Evolutionary conservation across 2,329 filamentous ascomycete genomes (phyloP), one percentile per base, ranked within the genome.

Genomic region (Penicillium sp.): DNA sequence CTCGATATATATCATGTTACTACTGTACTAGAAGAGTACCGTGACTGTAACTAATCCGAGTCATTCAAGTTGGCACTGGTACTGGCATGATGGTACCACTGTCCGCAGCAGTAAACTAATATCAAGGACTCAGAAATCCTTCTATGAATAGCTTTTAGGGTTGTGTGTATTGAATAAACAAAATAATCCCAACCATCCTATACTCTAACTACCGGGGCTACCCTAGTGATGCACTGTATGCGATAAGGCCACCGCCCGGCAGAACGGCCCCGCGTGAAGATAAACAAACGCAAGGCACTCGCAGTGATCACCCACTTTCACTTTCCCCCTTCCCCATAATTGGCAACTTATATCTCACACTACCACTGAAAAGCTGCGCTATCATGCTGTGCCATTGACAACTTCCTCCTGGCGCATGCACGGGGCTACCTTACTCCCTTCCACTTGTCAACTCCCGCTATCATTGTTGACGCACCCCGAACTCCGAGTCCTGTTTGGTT

Each of bases 231-330:
- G n/a, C n/a, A n/a, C n/a, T n/a, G n/a, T n/a, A n/a, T n/a, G n/a
- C n/a, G 59, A 64, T 58, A 59, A 56, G 52, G 16, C 40, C 48
- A 64, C 65, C 67, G 66, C 64, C 62, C 33, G 68, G 68, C 69
- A 71, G 54, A 68, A 71, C 37, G n/a, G 52, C 68, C 68, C 68
- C 68, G 62, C 67, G 62, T 63, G 51, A 28, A 31, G 66, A 60
- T 65, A 61, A 65, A 65, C 62, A 64, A 67, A 42, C 51, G 64
- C 64, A 66, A 70, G 63, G 66, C 58, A 56, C 48, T 21, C 28
- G 43, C 40, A 24, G n/a, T n/a, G n/a, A 26, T 36, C 49, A 36
- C 11, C 50, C 48, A 40, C 37, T 24, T 23, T 7, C 18, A 11
- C 8, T 10, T 14, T 14, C 31, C 31, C 31, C 13, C 33, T 18